These are phyloP conservation scores for Hymenoscyphus infarciens DNA, from an alignment of 2,329 filamentous ascomycete species.

Conservation along the genomic window DNA sequence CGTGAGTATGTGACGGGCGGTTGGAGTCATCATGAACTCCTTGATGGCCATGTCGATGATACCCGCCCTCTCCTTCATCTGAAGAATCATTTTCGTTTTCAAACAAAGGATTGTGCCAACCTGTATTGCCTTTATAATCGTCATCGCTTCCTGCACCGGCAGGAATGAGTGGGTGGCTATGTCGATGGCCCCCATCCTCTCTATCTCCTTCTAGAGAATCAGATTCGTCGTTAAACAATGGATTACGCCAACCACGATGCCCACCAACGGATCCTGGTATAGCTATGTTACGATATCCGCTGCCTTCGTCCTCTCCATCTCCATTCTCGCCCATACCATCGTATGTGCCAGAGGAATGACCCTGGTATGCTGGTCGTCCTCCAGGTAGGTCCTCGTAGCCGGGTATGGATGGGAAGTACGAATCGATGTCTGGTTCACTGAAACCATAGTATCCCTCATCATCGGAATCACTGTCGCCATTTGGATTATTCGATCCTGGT, in stretches of 20 bases:
- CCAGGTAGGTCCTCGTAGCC: not conserved
- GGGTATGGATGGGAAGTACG: not conserved
- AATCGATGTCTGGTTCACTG: not conserved
- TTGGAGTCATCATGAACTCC: not conserved
- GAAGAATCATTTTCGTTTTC: not conserved
- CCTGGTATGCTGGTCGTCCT: not conserved
- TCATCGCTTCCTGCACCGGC: too few relatives aligned
- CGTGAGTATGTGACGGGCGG: not conserved
- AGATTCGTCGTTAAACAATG: not conserved
- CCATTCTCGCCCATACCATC: not conserved
- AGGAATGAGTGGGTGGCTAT: too few relatives aligned
- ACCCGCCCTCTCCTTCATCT: not conserved
- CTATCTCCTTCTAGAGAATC: too few relatives aligned
- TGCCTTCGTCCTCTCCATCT: not conserved
- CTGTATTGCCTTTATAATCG: too few relatives aligned
- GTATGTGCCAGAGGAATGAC: not conserved
- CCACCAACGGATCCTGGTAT: not conserved
- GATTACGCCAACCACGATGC: not conserved
- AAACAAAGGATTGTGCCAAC: too few relatives aligned
- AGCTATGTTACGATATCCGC: not conserved
- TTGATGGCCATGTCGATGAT: not conserved
- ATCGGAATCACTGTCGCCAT: not conserved
- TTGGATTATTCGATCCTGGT: not conserved
- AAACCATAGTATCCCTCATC: not conserved
- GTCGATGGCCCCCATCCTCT: too few relatives aligned